Evolutionary conservation across 1,139 yeast genomes (phyloP), one percentile per base, ranked within the genome.

Genomic region (Taphrina communis): DNA sequence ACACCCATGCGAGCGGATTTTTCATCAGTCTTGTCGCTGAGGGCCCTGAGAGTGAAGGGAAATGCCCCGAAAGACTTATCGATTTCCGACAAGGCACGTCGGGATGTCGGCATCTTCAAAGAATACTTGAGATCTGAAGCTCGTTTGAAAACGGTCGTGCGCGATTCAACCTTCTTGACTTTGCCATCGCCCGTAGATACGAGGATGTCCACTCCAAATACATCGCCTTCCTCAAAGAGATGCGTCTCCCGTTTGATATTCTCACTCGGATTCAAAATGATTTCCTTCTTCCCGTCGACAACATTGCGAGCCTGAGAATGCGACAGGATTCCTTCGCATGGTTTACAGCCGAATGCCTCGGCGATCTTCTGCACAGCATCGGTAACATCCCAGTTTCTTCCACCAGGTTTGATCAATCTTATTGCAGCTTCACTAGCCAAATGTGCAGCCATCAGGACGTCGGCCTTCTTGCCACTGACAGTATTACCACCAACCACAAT

Each of bases 381-480:
- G 75, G 95, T 88, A 71, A 89, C 88, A 73, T 88, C 93, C 87
- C 88, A 87, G 82, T 89, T 89, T 80, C 84, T 86, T 77, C 85
- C 85, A 72, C 89, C 89, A 66, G 88, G 86, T 78, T 83, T 84
- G 78, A 89, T 82, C 68, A 87, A 83, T 78, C 92, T 84, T 72
- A 89, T 81, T 57, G 95, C 94, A 55, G 93, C 93, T 80, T 89
- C 94, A 60, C 89, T 83, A 12, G 94, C 90, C 74, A 83, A 83
- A 88, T 90, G 86, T 21, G 92, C 92, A 70, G 91, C 88, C 73
- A 86, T 83, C 71, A 89, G 78, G 75, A 86, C 86, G 77, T 88
- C 91, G 65, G 93, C 93, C 73, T 83, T 84, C 68, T 78, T 77
- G 69, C 90, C 90, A 48, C 83, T 79, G 70, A 85, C 78, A 17